Base-by-base conservation (phyloP, 176 grass and related monocot species). In the Ananas comosus region DNA sequence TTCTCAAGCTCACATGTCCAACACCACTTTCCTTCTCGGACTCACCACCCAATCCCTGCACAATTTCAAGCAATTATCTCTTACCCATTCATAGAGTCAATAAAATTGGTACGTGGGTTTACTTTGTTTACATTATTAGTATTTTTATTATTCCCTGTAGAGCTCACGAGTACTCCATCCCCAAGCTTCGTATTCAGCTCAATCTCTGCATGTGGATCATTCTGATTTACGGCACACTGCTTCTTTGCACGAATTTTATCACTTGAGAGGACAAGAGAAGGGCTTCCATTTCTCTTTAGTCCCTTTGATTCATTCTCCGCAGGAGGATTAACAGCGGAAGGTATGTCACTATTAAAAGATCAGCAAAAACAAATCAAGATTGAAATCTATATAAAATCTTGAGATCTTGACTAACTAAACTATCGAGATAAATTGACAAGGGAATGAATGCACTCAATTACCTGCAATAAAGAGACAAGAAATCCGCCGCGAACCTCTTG, bases 401-500 rank as follows among this genome's bases (percentile, higher is more conserved):
- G 27, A 58, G 75, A 16, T 59, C 50, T 3, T 1, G 12, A n/a
- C 71, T 69, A 74, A 22, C 73, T 28, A 14, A 27, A 47, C 67
- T 80, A 48, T 82, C 68, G 64, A 66, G 27, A 79, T 47, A 14
- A 66, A 77, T 7, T 42, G 33, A 42, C 22, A 76, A 19, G 1
- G 64, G 3, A 67, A 66, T 14, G 3, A 67, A 66, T 14, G 9
- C 49, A 11, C 47, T 12, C 53, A 42, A 28, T 74, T 11, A 85
- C 88, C 88, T 96, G 88, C 83, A 89, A 54, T 85, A 96, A 68
- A 87, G 64, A 64, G 92, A 83, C 70, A 92, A 70, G 80, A 96
- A 87, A 28, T 85, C 86, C 17, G 70, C 70, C 13, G 88, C 83
- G 64, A 91, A 87, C 64, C 52, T 83, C 78, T 85, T 89, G 51